A percentile compares a stretch with the other conserved stretches of the same genome.
These are phyloP conservation scores for Jacaranda mimosifolia DNA, from an alignment of 257 asterid genomes.

Conservation along the genomic window DNA sequence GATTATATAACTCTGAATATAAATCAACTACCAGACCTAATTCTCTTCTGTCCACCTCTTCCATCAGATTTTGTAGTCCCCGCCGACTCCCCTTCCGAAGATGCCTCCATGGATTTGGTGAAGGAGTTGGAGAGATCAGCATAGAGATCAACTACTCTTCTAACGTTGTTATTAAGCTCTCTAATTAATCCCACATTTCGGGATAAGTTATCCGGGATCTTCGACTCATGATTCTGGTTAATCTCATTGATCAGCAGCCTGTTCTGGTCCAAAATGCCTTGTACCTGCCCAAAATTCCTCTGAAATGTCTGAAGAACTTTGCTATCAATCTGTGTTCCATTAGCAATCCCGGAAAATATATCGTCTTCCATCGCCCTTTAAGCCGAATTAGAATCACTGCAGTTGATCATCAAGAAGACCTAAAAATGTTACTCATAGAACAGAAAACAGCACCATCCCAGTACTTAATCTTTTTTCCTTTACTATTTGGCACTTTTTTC, in stretches of 20 bases:
- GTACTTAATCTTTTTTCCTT: not conserved
- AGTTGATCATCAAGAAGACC: constrained; percentile 16
- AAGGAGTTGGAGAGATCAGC: constrained; percentile 53
- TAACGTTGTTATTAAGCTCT: constrained; percentile 64
- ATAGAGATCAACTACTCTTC: constrained; percentile 59
- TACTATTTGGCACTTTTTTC: constrained; percentile 8
- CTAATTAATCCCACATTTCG: constrained; percentile 59
- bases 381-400: constrained; percentile 31
- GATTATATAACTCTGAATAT: not conserved
- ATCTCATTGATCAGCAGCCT: constrained; percentile 56
- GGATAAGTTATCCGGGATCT: constrained; percentile 51
- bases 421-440: not conserved
- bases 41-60: constrained; percentile 57
- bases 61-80: constrained; percentile 52
- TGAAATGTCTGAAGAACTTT: constrained; percentile 51
- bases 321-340: constrained; percentile 42
- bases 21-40: constrained; percentile 47
- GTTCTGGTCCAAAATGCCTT: constrained; percentile 57
- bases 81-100: constrained; percentile 56
- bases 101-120: constrained; percentile 56
- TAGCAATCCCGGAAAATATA: constrained; percentile 45
- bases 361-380: constrained; percentile 50
- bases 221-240: constrained; percentile 63
- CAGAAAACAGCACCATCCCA: not conserved
- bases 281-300: constrained; percentile 56